Base-by-base conservation (phyloP, 2,329 filamentous ascomycete genomes). In the Epichloe brachyelytri region DNA sequence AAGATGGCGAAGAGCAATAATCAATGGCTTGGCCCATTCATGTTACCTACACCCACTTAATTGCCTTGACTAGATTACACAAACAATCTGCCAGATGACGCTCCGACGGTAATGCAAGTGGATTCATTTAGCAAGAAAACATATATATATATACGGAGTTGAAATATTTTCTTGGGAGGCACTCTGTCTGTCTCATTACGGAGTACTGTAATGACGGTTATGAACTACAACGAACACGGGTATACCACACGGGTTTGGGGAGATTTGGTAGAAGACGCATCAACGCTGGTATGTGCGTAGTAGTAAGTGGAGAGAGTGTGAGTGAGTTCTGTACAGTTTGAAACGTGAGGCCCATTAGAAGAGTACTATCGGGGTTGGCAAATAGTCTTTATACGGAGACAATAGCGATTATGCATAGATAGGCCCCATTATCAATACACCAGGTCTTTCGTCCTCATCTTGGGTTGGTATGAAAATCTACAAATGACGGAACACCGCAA, bases 181-280 rank as follows among this genome's bases (percentile, higher is more conserved):
- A 41, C 17, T 15, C 22, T 46, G 33, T 30, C 40, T 50, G 49
- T 33, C 34, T 40, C 34, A 22, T 11, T 39, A 41, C 22, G 36
- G 37, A 38, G 46, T 37, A 43, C 43, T 46, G 46, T 33, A 34
- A 50, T 36, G 49, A 46, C 37, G 26, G 33, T 49, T 50, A 53
- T 48, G 49, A 48, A 51, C 50, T 41, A 50, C 47, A 40, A 51
- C 30, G 45, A 43, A 51, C 46, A 50, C 40, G 43, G 51, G 53
- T 55, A 55, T 53, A 55, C 49, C 49, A 50, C 43, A 51, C 41
- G 47, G 50, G 40, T 50, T 22, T n/a, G n/a, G 26, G 37, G 37
- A 52, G 45, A 46, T 36, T n/a, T 20, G 38, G 30, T 47, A 47
- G 10, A 52, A 43, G 7, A 43, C 17, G 30, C 17, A 30, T 43